Percentiles rank a stretch among this genome's conserved stretches.
phyloP scores from a whole-genome alignment of 1,139 yeast genomes.

The Hansenula sp. region DNA sequence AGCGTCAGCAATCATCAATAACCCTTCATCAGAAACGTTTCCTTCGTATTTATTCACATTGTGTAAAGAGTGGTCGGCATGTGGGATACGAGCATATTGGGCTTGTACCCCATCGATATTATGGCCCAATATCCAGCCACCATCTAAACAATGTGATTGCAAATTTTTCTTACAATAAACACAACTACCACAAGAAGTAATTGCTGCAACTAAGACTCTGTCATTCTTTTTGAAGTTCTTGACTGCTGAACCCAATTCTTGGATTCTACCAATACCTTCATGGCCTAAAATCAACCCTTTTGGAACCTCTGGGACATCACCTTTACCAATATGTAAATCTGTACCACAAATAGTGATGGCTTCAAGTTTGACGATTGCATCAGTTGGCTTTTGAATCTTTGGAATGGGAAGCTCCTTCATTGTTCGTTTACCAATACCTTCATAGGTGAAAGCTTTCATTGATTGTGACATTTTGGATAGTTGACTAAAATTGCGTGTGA shows the following conservation, averaged over 20 bases:
- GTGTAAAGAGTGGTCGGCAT: constrained; percentile 34
- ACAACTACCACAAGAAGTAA: constrained; percentile 51
- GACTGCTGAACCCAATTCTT: constrained; percentile 34
- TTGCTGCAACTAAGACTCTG: constrained; percentile 42
- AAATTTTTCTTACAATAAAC: constrained; percentile 39
- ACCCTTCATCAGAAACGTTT: constrained; percentile 29
- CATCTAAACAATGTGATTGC: constrained; percentile 39
- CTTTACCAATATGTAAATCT: constrained; percentile 42
- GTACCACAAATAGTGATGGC: constrained; percentile 47
- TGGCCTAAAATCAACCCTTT: constrained; percentile 46
- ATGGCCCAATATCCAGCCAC: constrained; percentile 45
- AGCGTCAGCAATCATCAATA: constrained; percentile 40
- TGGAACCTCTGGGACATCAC: constrained; percentile 47
- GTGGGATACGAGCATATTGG: constrained; percentile 41
- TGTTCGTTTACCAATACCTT: constrained; percentile 34
- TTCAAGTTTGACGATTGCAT: constrained; percentile 39
- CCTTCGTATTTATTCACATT: constrained; percentile 28
- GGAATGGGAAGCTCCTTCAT: constrained; percentile 38
- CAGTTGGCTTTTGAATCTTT: constrained; percentile 30
- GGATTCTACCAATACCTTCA: constrained; percentile 47
- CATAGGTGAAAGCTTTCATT: constrained; percentile 44
- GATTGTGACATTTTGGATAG: not conserved
- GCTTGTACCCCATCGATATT: constrained; percentile 41
- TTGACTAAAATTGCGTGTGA: not conserved
- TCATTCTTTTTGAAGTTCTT: constrained; percentile 37